These are phyloP conservation scores for Umbilicaria muhlenbergii DNA, from an alignment of 495 filamentous ascomycete genomes.

Conservation along the genomic window DNA sequence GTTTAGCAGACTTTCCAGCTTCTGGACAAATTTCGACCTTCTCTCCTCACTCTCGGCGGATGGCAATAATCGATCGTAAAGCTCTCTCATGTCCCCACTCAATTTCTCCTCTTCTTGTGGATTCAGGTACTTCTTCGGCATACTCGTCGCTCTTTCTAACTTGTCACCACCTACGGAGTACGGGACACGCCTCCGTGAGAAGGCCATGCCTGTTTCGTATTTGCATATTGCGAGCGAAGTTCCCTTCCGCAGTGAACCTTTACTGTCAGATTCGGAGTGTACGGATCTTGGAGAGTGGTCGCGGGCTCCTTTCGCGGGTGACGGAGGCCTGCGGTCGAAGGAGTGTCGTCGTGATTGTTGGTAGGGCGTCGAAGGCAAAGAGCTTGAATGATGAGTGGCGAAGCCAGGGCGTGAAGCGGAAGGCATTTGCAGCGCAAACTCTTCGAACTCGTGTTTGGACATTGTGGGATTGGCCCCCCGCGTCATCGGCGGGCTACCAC, in stretches of 20 bases:
- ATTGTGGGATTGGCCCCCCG: constrained; percentile 2
- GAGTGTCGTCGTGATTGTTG: constrained; percentile 75
- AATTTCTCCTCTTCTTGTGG: constrained; percentile 65
- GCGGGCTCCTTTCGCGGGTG: constrained; percentile 49
- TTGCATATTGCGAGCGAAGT: constrained; percentile 46
- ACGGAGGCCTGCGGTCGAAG: constrained; percentile 73
- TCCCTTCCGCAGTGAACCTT: constrained; percentile 19
- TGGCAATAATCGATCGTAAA: constrained; percentile 76
- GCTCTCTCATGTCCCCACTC: constrained; percentile 61
- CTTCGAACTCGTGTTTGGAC: constrained; percentile 7
- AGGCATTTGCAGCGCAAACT: constrained; percentile 8
- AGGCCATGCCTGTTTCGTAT: constrained; percentile 64
- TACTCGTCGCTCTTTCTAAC: constrained; percentile 49
- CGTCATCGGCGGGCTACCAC: constrained; percentile 10
- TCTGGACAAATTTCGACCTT: constrained; percentile 58
- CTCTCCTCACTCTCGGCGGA: constrained; percentile 63
- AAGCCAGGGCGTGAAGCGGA: constrained; percentile 23
- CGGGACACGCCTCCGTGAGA: constrained; percentile 70
- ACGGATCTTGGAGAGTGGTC: constrained; percentile 82
- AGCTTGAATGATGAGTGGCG: constrained; percentile 63
- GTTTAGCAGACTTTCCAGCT: constrained; percentile 76
- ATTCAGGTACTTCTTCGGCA: constrained; percentile 48
- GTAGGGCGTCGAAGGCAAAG: constrained; percentile 86
- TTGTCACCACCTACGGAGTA: constrained; percentile 71
- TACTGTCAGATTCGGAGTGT: constrained; percentile 55